These are phyloP conservation scores for Rhododendron henanense DNA, from an alignment of 148 eudicot species.

Conservation along the genomic window DNA sequence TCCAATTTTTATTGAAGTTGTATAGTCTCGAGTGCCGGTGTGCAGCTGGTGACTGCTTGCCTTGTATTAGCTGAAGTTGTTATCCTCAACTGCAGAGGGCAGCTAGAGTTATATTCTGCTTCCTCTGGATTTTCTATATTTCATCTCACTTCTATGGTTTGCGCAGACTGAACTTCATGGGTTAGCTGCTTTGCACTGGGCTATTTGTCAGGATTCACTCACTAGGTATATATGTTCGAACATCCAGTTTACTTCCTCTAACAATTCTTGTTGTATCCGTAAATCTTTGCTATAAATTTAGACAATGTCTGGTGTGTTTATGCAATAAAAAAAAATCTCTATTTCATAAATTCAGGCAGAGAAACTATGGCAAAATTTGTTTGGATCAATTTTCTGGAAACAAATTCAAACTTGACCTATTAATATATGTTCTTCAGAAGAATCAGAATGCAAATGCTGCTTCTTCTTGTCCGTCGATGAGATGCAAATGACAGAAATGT, in stretches of 20 bases:
- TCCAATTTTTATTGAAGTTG: not conserved
- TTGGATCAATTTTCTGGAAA: not conserved
- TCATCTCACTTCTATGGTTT: not conserved
- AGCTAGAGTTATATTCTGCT: not conserved
- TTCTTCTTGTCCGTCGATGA: not conserved
- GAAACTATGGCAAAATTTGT: not conserved
- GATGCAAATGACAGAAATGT: not conserved
- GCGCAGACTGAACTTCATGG: not conserved
- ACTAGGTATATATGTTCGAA: not conserved
- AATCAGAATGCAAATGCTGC: not conserved
- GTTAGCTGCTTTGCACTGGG: constrained; percentile 4
- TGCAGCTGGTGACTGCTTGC: not conserved
- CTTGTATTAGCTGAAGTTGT: not conserved
- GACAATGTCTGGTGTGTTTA: not conserved
- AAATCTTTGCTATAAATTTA: not conserved
- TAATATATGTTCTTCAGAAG: not conserved
- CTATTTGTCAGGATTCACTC: constrained; percentile 4
- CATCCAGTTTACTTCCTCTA: not conserved
- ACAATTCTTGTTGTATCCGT: not conserved
- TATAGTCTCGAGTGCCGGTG: not conserved
- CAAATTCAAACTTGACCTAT: not conserved
- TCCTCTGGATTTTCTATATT: not conserved
- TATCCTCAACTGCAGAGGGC: constrained; percentile 1
- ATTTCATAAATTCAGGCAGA: not conserved
- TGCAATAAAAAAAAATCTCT: not conserved